Conservation (phyloP, 139 green algal genomes). For the Chlorella sp. region DNA sequence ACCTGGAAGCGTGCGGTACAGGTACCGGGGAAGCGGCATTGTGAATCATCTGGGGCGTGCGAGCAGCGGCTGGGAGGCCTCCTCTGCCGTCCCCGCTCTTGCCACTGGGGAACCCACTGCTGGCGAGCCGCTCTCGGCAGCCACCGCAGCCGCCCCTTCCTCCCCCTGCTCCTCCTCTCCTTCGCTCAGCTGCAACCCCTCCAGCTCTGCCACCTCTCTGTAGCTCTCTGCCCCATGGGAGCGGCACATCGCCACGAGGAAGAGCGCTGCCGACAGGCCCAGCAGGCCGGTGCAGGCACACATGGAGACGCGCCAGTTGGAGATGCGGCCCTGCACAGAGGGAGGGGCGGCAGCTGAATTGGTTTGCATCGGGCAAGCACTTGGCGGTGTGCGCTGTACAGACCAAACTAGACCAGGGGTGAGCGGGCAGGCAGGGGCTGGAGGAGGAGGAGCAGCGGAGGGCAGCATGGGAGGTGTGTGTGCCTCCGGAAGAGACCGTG, state of each 20-base stretch:
- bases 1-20: too few species aligned
- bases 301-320: slow-evolving; percentile 31
- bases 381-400: too few species aligned
- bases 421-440: neutral
- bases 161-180: neutral
- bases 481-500: neutral
- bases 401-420: too few species aligned
- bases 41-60: too few species aligned
- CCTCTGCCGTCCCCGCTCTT: too few species aligned
- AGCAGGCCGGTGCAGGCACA: slow-evolving; percentile 11
- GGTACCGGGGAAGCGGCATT: too few species aligned
- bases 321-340: neutral
- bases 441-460: neutral
- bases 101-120: too few species aligned
- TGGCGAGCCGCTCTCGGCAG: too few species aligned
- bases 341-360: too few species aligned
- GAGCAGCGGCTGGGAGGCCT: too few species aligned
- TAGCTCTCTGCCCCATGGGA: neutral
- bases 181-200: neutral
- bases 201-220: neutral
- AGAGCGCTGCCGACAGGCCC: neutral
- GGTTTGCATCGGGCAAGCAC: too few species aligned
- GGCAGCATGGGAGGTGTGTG: neutral
- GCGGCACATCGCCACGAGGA: neutral
- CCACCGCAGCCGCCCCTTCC: neutral